phyloP scores from a whole-genome alignment of 176 grass and related monocot species.

The Triticum dicoccoides region DNA sequence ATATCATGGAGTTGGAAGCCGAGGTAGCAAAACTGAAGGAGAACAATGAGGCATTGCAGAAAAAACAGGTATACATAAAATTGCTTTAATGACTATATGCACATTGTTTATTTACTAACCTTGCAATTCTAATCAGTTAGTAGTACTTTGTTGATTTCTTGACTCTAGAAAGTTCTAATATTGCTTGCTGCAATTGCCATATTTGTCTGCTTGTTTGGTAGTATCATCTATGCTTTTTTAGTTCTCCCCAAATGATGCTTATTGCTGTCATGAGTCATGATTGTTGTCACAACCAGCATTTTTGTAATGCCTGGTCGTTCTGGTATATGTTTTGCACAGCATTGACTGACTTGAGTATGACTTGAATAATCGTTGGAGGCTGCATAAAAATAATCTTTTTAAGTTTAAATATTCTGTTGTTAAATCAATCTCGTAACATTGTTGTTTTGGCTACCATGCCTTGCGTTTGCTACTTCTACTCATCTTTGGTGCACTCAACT shows the following conservation, averaged over 20 bases:
- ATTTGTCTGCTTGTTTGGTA: constrained; percentile 2
- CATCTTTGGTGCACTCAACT: constrained; percentile 11
- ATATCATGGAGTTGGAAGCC: constrained; percentile 88
- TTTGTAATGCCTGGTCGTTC: neutral
- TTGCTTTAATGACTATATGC: neutral
- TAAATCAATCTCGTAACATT: neutral
- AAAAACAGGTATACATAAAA: constrained; percentile 68
- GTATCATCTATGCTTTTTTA: neutral
- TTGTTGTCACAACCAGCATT: neutral
- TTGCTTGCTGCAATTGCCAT: neutral
- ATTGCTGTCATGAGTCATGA: constrained; percentile 3
- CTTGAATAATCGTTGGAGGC: neutral
- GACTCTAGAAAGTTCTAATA: neutral
- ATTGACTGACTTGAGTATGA: neutral
- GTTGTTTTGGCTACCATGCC: neutral
- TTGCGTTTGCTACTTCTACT: neutral
- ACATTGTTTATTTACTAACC: neutral
- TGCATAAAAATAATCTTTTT: neutral
- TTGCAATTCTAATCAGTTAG: constrained; percentile 8
- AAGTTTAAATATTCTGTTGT: neutral
- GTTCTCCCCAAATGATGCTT: constrained; percentile 3
- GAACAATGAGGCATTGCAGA: constrained; percentile 67
- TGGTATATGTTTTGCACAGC: constrained; percentile 4
- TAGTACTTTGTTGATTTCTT: neutral
- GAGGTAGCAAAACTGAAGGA: constrained; percentile 90